phyloP scores from a whole-genome alignment of 768 basidiomycete species.

The Scleroderma bovista region DNA sequence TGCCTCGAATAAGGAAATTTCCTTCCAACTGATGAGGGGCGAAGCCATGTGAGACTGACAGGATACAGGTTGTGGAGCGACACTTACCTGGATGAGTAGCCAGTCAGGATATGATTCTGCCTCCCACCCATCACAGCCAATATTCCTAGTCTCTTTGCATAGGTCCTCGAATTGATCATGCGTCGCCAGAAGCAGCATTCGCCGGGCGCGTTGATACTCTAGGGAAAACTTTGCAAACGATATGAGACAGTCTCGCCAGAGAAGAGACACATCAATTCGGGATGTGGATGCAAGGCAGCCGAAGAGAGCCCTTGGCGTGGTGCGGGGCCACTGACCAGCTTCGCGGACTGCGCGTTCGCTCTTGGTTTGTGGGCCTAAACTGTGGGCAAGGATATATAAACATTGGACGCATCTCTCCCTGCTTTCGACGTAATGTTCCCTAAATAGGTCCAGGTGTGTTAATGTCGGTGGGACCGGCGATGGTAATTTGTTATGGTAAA shows the following conservation, averaged over 20 bases:
- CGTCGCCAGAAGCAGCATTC: constrained; percentile 25
- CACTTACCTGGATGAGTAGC: constrained; percentile 39
- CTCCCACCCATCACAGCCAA: constrained; percentile 16
- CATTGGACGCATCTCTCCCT: constrained; percentile 1
- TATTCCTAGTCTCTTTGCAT: constrained; percentile 19
- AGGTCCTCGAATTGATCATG: constrained; percentile 27
- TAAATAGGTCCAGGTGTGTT: constrained; percentile 3
- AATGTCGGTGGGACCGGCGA: background rate
- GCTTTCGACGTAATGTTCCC: constrained; percentile 6
- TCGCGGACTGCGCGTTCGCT: constrained; percentile 13
- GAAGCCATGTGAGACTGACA: background rate
- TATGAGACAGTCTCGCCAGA: constrained; percentile 30
- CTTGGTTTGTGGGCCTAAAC: constrained; percentile 10
- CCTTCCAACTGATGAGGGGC: background rate
- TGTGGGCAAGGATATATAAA: background rate
- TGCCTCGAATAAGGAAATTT: constrained; percentile 16
- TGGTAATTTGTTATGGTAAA: background rate
- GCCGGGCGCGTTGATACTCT: constrained; percentile 32
- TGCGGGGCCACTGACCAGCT: constrained; percentile 35
- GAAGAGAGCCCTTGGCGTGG: constrained; percentile 29
- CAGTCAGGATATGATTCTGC: constrained; percentile 31
- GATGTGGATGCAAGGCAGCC: constrained; percentile 24
- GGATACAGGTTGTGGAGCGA: background rate
- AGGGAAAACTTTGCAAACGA: constrained; percentile 26
- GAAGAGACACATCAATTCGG: constrained; percentile 3